Evolutionary conservation across 2,329 filamentous ascomycete species (phyloP).

Genomic region (Pseudogymnoascus sp.): DNA sequence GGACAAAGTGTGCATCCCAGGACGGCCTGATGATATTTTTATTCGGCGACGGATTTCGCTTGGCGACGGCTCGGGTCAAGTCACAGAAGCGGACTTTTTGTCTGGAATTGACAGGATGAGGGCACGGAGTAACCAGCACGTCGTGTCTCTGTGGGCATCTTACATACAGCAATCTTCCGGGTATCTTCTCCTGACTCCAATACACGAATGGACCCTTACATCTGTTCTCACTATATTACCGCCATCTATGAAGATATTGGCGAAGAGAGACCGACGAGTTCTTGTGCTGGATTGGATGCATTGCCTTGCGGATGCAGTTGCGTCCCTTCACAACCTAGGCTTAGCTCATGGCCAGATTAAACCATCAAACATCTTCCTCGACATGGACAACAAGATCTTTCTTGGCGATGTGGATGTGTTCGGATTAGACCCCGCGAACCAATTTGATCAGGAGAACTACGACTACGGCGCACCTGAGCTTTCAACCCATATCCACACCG

Average conservation of each 20-base stretch:
- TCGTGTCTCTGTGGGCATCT: conserved; percentile 62
- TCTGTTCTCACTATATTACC: conserved; percentile 58
- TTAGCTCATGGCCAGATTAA: conserved; percentile 60
- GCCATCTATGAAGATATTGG: conserved; percentile 50
- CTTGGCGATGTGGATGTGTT: conserved; percentile 51
- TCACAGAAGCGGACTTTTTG: conserved; percentile 47
- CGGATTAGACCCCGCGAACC: conserved; percentile 36
- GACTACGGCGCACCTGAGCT: conserved; percentile 66
- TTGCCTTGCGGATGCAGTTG: conserved; percentile 59
- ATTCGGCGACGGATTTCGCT: conserved; percentile 50
- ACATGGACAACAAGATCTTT: conserved; percentile 55
- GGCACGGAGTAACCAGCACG: conserved; percentile 55
- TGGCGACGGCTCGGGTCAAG: conserved; percentile 35
- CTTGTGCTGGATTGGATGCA: conserved; percentile 66
- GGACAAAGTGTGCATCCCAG: conserved; percentile 56
- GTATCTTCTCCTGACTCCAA: conserved; percentile 58
- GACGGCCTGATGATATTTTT: conserved; percentile 47
- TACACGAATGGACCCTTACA: conserved; percentile 57
- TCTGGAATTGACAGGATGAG: conserved; percentile 51
- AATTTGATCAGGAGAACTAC: conserved; percentile 60
- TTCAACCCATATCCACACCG: conserved; percentile 14
- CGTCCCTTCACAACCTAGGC: conserved; percentile 56
- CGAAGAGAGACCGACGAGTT: conserved; percentile 49
- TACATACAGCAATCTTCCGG: conserved; percentile 56
- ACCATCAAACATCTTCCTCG: conserved; percentile 61